phyloP scores from a whole-genome alignment of 148 eudicot genomes.

The Bassia scoparia region DNA sequence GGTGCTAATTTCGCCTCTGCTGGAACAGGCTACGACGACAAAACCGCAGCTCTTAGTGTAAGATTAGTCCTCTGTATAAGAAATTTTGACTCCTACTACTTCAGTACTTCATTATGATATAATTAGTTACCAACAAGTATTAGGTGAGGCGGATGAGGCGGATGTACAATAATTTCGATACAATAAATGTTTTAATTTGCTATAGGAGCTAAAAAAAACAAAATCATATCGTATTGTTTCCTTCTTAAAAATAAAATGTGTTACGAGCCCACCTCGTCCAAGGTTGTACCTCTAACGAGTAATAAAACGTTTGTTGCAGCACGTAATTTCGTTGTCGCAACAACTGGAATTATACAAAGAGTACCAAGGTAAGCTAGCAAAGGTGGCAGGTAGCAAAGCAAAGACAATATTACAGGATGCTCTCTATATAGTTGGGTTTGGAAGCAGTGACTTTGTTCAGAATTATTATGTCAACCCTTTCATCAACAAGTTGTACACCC shows the following conservation, averaged over 20 bases:
- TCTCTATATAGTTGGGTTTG: constrained; percentile 60
- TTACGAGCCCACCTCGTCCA: neutral
- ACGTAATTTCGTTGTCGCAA: constrained; percentile 73
- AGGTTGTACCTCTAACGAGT: neutral
- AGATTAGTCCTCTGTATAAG: neutral
- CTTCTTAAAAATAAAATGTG: too few species aligned
- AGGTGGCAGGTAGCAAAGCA: constrained; percentile 61
- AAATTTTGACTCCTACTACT: too few species aligned
- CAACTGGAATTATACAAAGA: constrained; percentile 76
- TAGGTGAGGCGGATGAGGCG: too few species aligned
- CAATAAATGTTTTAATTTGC: too few species aligned
- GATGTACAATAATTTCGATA: too few species aligned
- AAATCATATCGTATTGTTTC: too few species aligned
- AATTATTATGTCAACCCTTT: constrained; percentile 81
- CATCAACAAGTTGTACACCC: constrained; percentile 56
- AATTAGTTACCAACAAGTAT: too few species aligned
- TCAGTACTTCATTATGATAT: too few species aligned
- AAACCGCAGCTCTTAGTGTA: constrained; percentile 65
- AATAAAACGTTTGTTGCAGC: constrained; percentile 41
- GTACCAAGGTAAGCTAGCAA: constrained; percentile 64
- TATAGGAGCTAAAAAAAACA: too few species aligned
- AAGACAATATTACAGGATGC: constrained; percentile 57
- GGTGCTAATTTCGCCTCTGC: constrained; percentile 97
- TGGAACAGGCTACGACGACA: constrained; percentile 89
- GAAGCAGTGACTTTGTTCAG: constrained; percentile 80